Evolutionary conservation across 805 yeast species (phyloP), one percentile per base, ranked within the genome.

Genomic region (Myxozyma sirexii): DNA sequence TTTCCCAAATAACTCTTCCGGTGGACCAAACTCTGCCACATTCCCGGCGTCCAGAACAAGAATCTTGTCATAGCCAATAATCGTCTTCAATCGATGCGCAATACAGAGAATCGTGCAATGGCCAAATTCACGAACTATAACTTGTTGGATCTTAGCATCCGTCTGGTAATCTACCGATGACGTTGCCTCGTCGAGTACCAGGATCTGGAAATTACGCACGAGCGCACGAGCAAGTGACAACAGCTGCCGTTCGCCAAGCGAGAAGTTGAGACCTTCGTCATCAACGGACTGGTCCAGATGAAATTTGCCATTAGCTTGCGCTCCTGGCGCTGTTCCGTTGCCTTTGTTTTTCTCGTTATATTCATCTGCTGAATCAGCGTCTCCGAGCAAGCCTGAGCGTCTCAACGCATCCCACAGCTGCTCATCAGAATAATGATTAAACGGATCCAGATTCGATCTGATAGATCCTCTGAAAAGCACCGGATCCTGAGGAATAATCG

Each of bases 401-500:
- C 84, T 79, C 64, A 90, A 75, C 0, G 93, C 84, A 65, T 84
- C 85, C 89, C 90, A 86, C 42, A 90, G 77, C 47, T 79, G 77
- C 3, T 74, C 80, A 70, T 90, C 96, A 17, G 78, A 65, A 54
- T 77, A 73, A 53, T 77, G 72, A 13, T 78, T 76, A 70, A 90
- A 89, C 23, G 96, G 96, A 73, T 90, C 96, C 70, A 90, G 75
- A 69, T 90, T 90, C 60, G 81, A 79, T 69, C 96, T 77, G 54
- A 90, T 82, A 0, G 91, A 80, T 23, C 96, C 96, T 66, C 84
- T 83, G 78, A 90, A 89, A 57, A 90, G 75, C 0, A 87, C 91
- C 0, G 97, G 96, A 67, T 90, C 96, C 72, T 90, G 96, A 3
- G 97, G 97, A 69, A 90, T 90, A 62, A 90, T 89, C 1, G 92